Percentiles rank a stretch among this genome's conserved stretches.
Conservation (phyloP, 176 grass and related monocot species). For the Cenchrus fungigraminus region DNA sequence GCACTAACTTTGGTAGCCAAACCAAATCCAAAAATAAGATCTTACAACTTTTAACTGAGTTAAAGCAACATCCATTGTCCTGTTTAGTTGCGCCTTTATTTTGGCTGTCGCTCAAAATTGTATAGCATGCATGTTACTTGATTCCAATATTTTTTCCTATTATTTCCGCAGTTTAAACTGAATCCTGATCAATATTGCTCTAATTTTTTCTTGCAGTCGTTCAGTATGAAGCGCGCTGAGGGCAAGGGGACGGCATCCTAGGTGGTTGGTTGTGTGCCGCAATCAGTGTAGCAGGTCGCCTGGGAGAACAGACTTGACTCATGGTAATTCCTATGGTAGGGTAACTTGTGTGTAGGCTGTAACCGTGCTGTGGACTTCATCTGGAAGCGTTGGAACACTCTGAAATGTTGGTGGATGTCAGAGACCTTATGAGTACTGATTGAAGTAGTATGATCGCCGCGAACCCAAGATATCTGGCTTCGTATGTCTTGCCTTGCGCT, state of each 20-base stretch:
- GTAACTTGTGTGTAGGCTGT: constrained; percentile 7
- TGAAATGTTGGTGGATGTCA: neutral
- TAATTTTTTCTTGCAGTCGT: constrained; percentile 5
- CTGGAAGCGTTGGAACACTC: neutral
- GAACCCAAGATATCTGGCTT: neutral
- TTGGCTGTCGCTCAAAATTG: neutral
- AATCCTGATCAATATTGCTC: neutral
- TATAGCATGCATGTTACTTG: neutral
- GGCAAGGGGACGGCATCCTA: neutral
- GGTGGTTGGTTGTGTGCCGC: neutral
- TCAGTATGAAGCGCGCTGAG: constrained; percentile 36
- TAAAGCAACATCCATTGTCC: neutral
- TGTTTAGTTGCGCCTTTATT: neutral
- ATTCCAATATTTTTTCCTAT: neutral
- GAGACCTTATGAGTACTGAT: neutral
- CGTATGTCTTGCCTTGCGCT: neutral
- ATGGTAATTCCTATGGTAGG: neutral
- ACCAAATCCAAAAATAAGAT: neutral
- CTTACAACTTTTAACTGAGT: neutral
- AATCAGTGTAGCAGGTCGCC: neutral
- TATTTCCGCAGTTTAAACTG: neutral
- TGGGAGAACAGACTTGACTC: neutral
- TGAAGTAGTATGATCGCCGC: neutral
- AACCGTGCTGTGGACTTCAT: neutral
- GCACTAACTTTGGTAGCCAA: neutral